Base-by-base conservation (phyloP, 768 basidiomycete genomes). In the Cyclocybe aegerita region DNA sequence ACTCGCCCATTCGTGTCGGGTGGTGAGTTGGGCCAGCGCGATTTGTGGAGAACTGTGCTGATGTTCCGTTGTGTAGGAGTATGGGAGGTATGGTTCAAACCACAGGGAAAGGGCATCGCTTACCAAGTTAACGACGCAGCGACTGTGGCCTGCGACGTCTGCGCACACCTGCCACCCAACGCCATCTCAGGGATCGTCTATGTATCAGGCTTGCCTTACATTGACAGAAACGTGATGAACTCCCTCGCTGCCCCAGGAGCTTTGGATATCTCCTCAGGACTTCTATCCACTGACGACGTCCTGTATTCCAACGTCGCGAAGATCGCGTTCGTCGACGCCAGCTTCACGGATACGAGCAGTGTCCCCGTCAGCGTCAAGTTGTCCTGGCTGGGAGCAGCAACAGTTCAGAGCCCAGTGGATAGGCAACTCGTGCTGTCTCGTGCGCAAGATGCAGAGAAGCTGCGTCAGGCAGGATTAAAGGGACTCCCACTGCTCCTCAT, bases 141-240 rank as follows among this genome's bases (percentile, higher is more conserved):
- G 9, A 60, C 65, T 10, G 62, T 65, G 8, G 58, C 59, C 2
- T 59, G 63, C 7, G 68, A 70, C 45, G 60, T 70, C 7, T 60
- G 59, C 9, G 52, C 60, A 10, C 57, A 67, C 45, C 59, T 67
- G 5, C 23, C 23, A 12, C 56, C 62, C 14, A 52, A 57, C 1
- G 59, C 64, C 3, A 60, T 70, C 42, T 62, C 67, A 2, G 69
- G 63, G n/a, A 57, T 66, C 9, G 55, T 70, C 12, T 64, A 57
- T 42, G 56, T 64, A 1, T 45, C 61, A 16, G 67, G 61, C 0
- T 47, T 66, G 16, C 68, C 69, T 0, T 59, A 55, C 39, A 50
- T 64, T 14, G n/a, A n/a, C n/a, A 62, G 60, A 29, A 50, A 58
- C 11, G 43, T 60, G 8, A 46, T 65, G 39, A 43, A 55, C 9